phyloP scores from a whole-genome alignment of 108 stramenopile species.

The Pseudonitzschia multiseries region DNA sequence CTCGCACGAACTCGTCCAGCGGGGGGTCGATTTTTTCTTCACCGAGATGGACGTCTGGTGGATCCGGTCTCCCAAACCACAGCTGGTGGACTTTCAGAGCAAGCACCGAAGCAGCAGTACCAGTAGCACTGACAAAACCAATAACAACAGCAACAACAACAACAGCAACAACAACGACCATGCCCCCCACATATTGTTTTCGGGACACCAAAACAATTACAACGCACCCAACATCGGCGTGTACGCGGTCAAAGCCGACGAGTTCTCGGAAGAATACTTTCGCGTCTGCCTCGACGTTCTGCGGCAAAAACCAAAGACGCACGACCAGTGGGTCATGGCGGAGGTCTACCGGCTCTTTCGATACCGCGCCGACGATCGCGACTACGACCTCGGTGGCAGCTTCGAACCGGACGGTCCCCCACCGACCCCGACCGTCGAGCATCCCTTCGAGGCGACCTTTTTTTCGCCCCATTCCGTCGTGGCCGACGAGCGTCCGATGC shows the following conservation, averaged over 20 bases:
- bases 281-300: conserved; percentile 15
- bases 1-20: conserved; percentile 26
- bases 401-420: conserved; percentile 1
- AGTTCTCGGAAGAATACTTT: conserved; percentile 38
- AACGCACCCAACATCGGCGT: conserved; percentile 41
- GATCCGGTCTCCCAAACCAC: conserved; percentile 23
- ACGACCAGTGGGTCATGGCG: conserved; percentile 43
- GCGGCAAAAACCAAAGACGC: conserved; percentile 24
- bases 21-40: conserved; percentile 33
- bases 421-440: background rate
- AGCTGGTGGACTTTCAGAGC: conserved; percentile 15
- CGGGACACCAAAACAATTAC: conserved; percentile 37
- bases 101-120: conserved; percentile 2
- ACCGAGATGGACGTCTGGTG: conserved; percentile 58
- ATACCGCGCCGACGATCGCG: background rate
- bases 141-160: background rate
- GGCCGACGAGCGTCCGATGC: conserved; percentile 18
- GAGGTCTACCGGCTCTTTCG: conserved; percentile 3
- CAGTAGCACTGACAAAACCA: background rate
- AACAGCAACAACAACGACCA: background rate
- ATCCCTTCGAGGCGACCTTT: conserved; percentile 5
- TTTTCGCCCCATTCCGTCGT: conserved; percentile 23
- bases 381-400: conserved; percentile 6
- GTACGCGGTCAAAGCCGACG: conserved; percentile 33
- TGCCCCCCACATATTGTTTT: conserved; percentile 27